phyloP scores from a whole-genome alignment of 139 green algal species.

The Mychonastes homosphaera region DNA sequence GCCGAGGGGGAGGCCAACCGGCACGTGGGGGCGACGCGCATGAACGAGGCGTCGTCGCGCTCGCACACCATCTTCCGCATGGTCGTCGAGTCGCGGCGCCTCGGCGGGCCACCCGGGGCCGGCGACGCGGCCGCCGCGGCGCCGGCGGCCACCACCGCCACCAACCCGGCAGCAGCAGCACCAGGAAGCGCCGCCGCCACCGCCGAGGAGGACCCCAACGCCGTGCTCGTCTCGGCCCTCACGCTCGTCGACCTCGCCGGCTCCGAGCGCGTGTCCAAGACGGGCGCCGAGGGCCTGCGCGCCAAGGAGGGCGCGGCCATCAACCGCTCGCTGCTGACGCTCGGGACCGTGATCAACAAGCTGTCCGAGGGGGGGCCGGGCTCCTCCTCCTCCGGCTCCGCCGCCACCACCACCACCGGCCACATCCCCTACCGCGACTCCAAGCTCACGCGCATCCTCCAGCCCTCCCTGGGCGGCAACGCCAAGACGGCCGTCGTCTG shows the following conservation, averaged over 20 bases:
- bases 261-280: conserved; percentile 83
- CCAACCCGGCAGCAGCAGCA: neutral
- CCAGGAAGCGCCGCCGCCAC: conserved; percentile 1
- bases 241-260: conserved; percentile 90
- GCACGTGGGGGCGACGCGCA: conserved; percentile 89
- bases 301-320: conserved; percentile 90
- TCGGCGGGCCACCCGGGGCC: neutral
- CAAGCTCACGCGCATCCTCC: conserved; percentile 86
- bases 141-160: neutral
- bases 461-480: conserved; percentile 90
- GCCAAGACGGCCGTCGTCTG: conserved; percentile 93
- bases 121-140: neutral
- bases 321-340: conserved; percentile 83
- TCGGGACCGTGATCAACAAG: conserved; percentile 95
- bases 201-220: conserved; percentile 37
- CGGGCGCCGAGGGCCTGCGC: conserved; percentile 80
- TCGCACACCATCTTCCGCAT: conserved; percentile 95
- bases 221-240: conserved; percentile 68
- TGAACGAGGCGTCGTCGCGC: conserved; percentile 82
- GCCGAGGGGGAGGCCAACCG: conserved; percentile 58
- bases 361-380: conserved; percentile 61
- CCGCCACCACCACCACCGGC: conserved; percentile 1
- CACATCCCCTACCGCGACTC: conserved; percentile 83
- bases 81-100: conserved; percentile 66
- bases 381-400: neutral